These are phyloP conservation scores for Athelia sp. DNA, from an alignment of 1,284 basidiomycete genomes.

Conservation along the genomic window DNA sequence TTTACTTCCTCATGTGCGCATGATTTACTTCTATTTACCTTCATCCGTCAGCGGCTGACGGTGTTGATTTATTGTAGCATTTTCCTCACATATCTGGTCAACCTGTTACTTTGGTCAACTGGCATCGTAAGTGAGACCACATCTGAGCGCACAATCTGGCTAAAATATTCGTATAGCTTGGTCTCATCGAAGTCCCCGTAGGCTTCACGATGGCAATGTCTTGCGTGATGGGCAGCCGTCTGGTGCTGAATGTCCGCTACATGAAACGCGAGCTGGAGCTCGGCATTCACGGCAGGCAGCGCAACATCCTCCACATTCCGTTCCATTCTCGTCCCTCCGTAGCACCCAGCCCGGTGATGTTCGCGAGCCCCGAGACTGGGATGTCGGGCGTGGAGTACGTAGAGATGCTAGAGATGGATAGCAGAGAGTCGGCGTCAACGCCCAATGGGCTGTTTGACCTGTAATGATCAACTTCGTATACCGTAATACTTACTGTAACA, in stretches of 20 bases:
- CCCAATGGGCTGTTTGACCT: no score
- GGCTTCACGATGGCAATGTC: slow-evolving; percentile 54
- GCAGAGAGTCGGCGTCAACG: neutral
- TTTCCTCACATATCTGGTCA: neutral
- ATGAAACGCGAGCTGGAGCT: slow-evolving; percentile 28
- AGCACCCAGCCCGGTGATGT: neutral
- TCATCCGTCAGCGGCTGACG: no score
- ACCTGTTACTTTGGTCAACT: neutral
- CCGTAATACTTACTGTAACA: neutral
- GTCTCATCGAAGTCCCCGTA: slow-evolving; percentile 50
- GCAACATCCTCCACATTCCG: neutral
- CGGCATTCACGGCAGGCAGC: slow-evolving; percentile 2
- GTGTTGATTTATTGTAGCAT: no score
- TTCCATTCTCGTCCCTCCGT: neutral
- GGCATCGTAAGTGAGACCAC: slow-evolving; percentile 7
- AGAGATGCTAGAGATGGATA: neutral
- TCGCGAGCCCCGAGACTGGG: neutral
- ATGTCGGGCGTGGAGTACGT: neutral
- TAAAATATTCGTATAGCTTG: no score
- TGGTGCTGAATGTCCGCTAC: slow-evolving; percentile 49
- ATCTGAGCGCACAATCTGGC: no score
- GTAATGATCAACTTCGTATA: neutral
- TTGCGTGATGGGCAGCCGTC: slow-evolving; percentile 48
- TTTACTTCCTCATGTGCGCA: slow-evolving; percentile 54
- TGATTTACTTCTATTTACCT: no score